These are phyloP conservation scores for Aspergillus indologenus DNA, from an alignment of 495 filamentous ascomycete genomes.

Conservation along the genomic window DNA sequence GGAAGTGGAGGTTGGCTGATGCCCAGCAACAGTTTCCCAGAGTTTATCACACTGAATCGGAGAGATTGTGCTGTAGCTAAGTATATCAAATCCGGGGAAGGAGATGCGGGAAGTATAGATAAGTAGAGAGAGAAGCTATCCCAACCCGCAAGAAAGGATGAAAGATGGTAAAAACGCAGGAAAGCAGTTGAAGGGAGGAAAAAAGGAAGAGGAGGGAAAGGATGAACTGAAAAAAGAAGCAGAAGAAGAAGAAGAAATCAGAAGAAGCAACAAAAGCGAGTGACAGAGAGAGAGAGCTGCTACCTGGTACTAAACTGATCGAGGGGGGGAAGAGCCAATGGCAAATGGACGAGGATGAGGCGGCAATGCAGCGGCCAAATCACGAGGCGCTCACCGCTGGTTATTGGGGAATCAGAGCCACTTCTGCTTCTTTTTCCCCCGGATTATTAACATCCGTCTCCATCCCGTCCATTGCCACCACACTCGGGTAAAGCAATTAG, in stretches of 20 bases:
- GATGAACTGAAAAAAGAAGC: conserved; percentile 11
- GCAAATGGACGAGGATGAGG: conserved; percentile 19
- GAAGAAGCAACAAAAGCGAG: conserved; percentile 7
- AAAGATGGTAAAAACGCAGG: conserved; percentile 5
- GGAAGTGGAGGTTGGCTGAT: conserved; percentile 6
- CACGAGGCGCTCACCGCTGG: conserved; percentile 22
- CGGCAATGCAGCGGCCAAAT: conserved; percentile 25
- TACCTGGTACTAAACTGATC: neutral
- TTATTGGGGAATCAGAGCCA: conserved; percentile 1
- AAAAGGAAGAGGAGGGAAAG: conserved; percentile 1
- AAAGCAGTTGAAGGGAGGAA: conserved; percentile 5
- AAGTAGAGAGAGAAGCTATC: conserved; percentile 6
- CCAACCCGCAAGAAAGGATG: conserved; percentile 1
- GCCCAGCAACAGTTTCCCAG: neutral
- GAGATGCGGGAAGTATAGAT: neutral
- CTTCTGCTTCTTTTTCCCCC: neutral
- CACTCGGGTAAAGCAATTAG: neutral
- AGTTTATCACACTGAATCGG: neutral
- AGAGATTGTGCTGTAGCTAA: neutral
- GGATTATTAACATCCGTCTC: neutral
- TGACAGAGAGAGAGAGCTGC: conserved; percentile 5
- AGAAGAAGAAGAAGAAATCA: conserved; percentile 5
- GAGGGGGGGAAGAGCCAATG: conserved; percentile 1
- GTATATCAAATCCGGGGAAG: neutral
- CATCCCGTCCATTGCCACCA: neutral